phyloP scores from a whole-genome alignment of 441 rosid species.

The Capsella rubella region DNA sequence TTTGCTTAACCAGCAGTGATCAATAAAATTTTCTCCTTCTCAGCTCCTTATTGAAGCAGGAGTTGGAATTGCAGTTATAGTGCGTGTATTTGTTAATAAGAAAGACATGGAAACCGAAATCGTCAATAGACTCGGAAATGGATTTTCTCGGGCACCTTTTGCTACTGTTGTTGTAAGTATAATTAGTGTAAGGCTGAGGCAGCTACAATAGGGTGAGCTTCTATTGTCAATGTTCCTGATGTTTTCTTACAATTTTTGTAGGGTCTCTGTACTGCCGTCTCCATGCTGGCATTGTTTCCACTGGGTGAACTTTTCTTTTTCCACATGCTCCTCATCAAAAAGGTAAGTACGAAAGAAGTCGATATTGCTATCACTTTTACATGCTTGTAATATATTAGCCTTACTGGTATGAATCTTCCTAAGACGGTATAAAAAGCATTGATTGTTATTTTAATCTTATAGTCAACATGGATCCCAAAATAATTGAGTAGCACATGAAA shows the following conservation, averaged over 20 bases:
- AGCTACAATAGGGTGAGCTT: conserved; percentile 56
- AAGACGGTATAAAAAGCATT: neutral
- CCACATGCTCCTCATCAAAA: conserved; percentile 66
- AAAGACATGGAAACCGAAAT: conserved; percentile 71
- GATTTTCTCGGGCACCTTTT: conserved; percentile 78
- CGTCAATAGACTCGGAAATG: conserved; percentile 77
- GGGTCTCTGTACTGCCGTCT: conserved; percentile 66
- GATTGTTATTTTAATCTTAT: conserved; percentile 6
- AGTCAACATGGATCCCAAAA: neutral
- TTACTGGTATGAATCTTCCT: neutral
- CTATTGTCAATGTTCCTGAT: conserved; percentile 18
- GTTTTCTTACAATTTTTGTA: conserved; percentile 32
- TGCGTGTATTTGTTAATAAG: conserved; percentile 70
- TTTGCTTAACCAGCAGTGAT: conserved; percentile 23
- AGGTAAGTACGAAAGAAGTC: conserved; percentile 48
- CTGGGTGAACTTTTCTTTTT: conserved; percentile 71
- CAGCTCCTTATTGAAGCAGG: conserved; percentile 63
- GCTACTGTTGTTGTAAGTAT: conserved; percentile 45
- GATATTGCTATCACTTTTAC: neutral
- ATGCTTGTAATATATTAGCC: neutral
- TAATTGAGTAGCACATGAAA: conserved; percentile 25
- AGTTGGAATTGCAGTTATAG: conserved; percentile 71
- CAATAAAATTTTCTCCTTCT: neutral
- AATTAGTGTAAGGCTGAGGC: conserved; percentile 40
- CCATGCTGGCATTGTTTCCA: conserved; percentile 66